Conservation (phyloP, 2,329 filamentous ascomycete species). For the Leptographium flavum region DNA sequence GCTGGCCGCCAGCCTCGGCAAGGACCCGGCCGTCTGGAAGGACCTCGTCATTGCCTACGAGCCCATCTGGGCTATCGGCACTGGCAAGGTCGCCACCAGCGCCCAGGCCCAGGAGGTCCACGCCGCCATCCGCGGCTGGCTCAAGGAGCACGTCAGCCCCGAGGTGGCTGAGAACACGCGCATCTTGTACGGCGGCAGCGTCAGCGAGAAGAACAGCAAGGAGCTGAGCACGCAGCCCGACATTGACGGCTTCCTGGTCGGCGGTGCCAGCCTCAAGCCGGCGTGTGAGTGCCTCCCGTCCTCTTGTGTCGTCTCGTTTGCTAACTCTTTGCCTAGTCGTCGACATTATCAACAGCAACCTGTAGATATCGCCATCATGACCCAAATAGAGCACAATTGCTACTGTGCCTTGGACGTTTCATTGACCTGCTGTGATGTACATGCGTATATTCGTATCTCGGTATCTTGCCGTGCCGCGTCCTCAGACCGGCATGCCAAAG, state of each 20-base stretch:
- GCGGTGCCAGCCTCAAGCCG: slow-evolving; percentile 92
- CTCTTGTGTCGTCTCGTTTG: not conserved
- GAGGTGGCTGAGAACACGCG: slow-evolving; percentile 72
- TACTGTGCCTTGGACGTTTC: not conserved
- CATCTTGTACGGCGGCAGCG: slow-evolving; percentile 92
- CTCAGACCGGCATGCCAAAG: slow-evolving; percentile 37
- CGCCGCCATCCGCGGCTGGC: slow-evolving; percentile 80
- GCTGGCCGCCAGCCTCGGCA: slow-evolving; percentile 50
- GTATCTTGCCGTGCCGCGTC: not conserved
- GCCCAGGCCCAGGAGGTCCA: slow-evolving; percentile 91
- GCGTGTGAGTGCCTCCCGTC: slow-evolving; percentile 51
- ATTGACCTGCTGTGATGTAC: not conserved
- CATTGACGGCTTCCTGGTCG: slow-evolving; percentile 96
- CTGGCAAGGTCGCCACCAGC: slow-evolving; percentile 80
- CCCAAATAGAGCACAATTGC: not conserved
- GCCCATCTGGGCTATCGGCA: slow-evolving; percentile 94
- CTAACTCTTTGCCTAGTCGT: slow-evolving; percentile 26
- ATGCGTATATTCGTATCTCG: slow-evolving; percentile 1
- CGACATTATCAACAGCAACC: slow-evolving; percentile 45
- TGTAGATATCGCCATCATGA: slow-evolving; percentile 21
- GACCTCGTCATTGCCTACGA: slow-evolving; percentile 97
- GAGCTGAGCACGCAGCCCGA: slow-evolving; percentile 85
- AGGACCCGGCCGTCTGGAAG: slow-evolving; percentile 54
- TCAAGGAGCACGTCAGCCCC: slow-evolving; percentile 62
- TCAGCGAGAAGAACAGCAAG: slow-evolving; percentile 95